Conservation (phyloP, 371 early-diverging fungal species). For the Actinomucor elegans region DNA sequence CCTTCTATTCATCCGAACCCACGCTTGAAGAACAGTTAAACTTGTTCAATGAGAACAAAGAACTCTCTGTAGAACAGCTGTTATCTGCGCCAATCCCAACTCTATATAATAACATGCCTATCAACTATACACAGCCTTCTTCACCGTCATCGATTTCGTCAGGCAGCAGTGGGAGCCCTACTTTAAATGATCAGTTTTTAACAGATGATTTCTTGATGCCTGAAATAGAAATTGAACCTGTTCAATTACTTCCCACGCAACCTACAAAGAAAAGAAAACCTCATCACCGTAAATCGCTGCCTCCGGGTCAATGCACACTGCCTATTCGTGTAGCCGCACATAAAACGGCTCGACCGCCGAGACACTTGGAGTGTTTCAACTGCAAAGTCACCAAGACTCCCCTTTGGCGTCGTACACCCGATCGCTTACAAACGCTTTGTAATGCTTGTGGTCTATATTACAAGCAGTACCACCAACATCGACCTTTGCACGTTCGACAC, state of each 20-base stretch:
- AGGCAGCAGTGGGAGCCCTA: neutral
- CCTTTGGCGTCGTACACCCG: conserved; percentile 79
- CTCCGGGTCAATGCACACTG: conserved; percentile 8
- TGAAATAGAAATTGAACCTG: neutral
- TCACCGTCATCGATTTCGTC: conserved; percentile 2
- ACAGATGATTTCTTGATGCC: neutral
- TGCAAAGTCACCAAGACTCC: conserved; percentile 78
- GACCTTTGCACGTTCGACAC: conserved; percentile 61
- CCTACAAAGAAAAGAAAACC: neutral
- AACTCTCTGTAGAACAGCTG: neutral
- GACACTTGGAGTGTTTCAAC: conserved; percentile 73
- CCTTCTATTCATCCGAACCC: neutral
- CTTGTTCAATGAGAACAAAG: conserved; percentile 5
- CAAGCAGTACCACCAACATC: conserved; percentile 71
- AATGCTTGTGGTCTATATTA: conserved; percentile 84
- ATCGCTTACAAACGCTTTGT: conserved; percentile 72
- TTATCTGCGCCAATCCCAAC: conserved; percentile 10
- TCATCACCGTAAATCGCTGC: neutral
- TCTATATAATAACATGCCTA: neutral
- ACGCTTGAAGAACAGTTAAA: conserved; percentile 15
- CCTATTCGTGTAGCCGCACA: conserved; percentile 8
- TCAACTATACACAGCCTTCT: neutral
- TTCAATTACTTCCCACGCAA: conserved; percentile 1
- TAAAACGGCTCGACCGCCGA: neutral
- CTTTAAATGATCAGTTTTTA: neutral